Base-by-base conservation (phyloP, 306 rosid species). In the Pueraria montana region DNA sequence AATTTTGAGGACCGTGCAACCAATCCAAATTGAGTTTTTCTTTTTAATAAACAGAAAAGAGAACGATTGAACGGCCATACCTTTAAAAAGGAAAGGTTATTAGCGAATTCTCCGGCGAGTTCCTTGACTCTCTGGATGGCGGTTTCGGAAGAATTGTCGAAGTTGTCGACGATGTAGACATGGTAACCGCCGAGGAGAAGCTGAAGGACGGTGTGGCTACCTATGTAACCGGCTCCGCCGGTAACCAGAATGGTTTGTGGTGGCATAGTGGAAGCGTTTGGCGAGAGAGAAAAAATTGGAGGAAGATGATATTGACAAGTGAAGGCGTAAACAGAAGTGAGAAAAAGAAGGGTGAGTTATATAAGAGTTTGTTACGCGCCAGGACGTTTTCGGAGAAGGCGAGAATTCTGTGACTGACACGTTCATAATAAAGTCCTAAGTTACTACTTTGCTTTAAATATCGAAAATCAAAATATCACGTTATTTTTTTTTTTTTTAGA, bases 201-300 rank as follows among this genome's bases (percentile, higher is more conserved):
- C 89, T 94, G 99, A 10, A 96, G 93, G 34, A 92, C 97, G 64
- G 99, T 96, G 81, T 96, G 99, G 90, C 87, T 90, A 11, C 98
- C 99, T 81, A 96, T 94, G 85, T 96, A 96, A 42, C 99, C 99
- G 85, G 98, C 99, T 1, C 98, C 99, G 8, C 99, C 99, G 61
- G 98, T 96, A 49, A 96, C 95, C 5, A 96, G 84, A 72, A 96
- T 82, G 23, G 71, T 87, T 65, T 87, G 88, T 11, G 84, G 16
- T 71, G 90, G 82, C 97, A 92, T 90, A 8, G 24, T 71, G 16
- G 56, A 80, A 40, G 10, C 36, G 64, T n/a, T 74, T 8, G 0
- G 23, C 42, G 56, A 40, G 4, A 74, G 36, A 53, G 62, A 63
- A 8, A 56, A 13, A 4, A 34, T 4, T 7, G 38, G 38, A 59